Conservation (phyloP, 257 asterid genomes). For the Gentiana macrophylla region DNA sequence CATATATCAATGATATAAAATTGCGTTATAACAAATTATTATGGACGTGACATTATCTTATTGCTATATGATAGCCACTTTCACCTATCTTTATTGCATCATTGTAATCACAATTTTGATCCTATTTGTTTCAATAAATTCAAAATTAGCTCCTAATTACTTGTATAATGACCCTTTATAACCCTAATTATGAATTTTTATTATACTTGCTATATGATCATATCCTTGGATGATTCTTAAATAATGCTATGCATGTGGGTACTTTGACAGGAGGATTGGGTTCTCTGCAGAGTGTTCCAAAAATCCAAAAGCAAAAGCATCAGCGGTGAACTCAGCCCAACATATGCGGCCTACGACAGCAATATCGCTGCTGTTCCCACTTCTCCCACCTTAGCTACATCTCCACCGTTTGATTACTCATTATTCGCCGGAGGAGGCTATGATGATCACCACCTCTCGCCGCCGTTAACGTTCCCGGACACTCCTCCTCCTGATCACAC, state of each 20-base stretch:
- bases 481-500: constrained; percentile 9
- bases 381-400: constrained; percentile 17
- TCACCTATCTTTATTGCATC: too few species aligned
- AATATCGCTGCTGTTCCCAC: constrained; percentile 2
- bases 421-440: constrained; percentile 4
- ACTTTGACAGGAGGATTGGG: constrained; percentile 79
- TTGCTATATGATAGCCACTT: too few species aligned
- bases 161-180: too few species aligned
- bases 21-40: too few species aligned
- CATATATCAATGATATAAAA: too few species aligned
- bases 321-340: constrained; percentile 14
- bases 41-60: too few species aligned
- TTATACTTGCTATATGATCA: too few species aligned
- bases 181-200: too few species aligned
- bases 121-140: too few species aligned
- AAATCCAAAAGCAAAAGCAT: constrained; percentile 40
- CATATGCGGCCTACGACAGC: constrained; percentile 9
- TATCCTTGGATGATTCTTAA: too few species aligned
- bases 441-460: constrained; percentile 17
- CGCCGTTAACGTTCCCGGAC: constrained; percentile 15
- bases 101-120: too few species aligned
- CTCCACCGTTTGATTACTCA: constrained; percentile 13
- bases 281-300: constrained; percentile 63
- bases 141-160: too few species aligned
- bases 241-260: not conserved